A percentile compares a stretch with the other conserved stretches of the same genome.
phyloP scores from a whole-genome alignment of 2,329 filamentous ascomycete species.

The Fusarium sambucinum region DNA sequence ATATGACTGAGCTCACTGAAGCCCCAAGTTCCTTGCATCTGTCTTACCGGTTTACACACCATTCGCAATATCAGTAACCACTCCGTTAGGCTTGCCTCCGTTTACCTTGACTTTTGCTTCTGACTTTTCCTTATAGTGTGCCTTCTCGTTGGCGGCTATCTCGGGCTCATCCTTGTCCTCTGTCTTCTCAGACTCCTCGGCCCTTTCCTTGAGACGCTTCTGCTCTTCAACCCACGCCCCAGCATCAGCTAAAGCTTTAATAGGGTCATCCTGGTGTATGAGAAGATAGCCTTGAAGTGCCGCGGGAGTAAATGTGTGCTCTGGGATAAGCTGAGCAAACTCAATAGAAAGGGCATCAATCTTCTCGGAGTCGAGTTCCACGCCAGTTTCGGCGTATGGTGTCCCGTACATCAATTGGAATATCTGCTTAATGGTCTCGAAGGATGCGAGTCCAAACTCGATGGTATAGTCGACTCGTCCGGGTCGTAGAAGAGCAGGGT shows the following conservation, averaged over 20 bases:
- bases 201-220: not conserved
- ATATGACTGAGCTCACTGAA: too few relatives aligned
- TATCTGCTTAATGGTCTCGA: slow-evolving; percentile 5
- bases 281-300: slow-evolving; percentile 39
- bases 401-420: slow-evolving; percentile 27
- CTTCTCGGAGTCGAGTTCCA: not conserved
- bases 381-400: not conserved
- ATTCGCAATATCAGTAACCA: not conserved
- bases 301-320: slow-evolving; percentile 31
- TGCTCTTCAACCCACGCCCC: slow-evolving; percentile 24
- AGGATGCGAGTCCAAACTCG: slow-evolving; percentile 23
- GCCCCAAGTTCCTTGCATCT: not conserved
- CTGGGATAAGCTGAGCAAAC: slow-evolving; percentile 25
- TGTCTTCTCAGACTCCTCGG: not conserved
- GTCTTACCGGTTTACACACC: not conserved
- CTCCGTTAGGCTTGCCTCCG: not conserved
- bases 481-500: slow-evolving; percentile 17
- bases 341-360: slow-evolving; percentile 14
- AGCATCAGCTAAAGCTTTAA: slow-evolving; percentile 14
- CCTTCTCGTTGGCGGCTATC: not conserved
- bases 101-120: not conserved
- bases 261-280: slow-evolving; percentile 22
- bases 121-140: not conserved
- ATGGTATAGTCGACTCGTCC: slow-evolving; percentile 29
- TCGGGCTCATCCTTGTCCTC: not conserved